Evolutionary conservation across 768 basidiomycete genomes (phyloP).

Genomic region (Phlebiopsis flavidoalba): DNA sequence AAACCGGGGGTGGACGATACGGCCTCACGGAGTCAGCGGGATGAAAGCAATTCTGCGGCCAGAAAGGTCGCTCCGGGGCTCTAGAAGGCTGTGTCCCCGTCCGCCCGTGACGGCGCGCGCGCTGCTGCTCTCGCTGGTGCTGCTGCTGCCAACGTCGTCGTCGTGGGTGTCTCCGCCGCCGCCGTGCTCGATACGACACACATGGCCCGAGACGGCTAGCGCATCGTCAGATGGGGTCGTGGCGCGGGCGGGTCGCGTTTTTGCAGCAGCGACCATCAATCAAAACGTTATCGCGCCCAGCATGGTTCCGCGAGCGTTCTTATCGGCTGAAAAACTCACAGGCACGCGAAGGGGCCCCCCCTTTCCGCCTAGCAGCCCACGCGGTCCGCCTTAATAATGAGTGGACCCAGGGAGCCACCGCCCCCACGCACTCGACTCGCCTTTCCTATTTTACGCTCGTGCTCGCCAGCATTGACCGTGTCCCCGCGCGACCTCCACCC

Average conservation of each 20-base stretch:
- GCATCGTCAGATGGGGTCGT: too few relatives aligned
- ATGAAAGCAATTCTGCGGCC: neutral
- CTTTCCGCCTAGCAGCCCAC: neutral
- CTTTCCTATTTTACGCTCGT: slow-evolving; percentile 8
- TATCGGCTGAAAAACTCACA: slow-evolving; percentile 4
- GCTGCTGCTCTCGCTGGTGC: neutral
- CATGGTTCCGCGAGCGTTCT: slow-evolving; percentile 1
- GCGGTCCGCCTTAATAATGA: neutral
- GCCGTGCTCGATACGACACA: too few relatives aligned
- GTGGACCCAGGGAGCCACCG: neutral
- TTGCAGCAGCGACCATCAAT: slow-evolving; percentile 6
- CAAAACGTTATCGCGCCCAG: slow-evolving; percentile 5
- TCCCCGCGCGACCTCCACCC: neutral
- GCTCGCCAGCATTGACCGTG: neutral
- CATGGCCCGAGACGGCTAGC: too few relatives aligned
- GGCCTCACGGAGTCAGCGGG: neutral
- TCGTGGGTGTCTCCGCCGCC: neutral
- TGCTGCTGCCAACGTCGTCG: neutral
- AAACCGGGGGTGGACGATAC: neutral
- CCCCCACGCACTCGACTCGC: slow-evolving; percentile 11
- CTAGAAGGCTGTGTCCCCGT: neutral
- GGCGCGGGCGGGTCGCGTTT: too few relatives aligned
- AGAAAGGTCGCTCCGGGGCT: neutral
- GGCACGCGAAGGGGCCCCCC: slow-evolving; percentile 1
- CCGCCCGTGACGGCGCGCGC: neutral